Conservation (phyloP, 768 basidiomycete species). For the Suillus bovinus region DNA sequence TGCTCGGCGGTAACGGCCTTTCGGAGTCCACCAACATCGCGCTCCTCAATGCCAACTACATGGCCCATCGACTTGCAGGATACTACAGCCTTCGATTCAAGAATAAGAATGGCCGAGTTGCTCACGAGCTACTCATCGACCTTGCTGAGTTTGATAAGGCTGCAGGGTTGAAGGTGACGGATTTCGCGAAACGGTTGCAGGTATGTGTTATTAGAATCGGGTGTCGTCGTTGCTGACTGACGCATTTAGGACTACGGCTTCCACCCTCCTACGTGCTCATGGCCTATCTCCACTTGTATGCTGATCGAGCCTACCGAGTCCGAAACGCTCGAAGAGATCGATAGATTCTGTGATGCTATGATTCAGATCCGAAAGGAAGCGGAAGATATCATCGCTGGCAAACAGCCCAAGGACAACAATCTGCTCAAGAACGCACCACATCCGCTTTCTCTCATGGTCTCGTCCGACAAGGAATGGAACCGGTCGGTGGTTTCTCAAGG, state of each 20-base stretch:
- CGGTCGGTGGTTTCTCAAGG: constrained; percentile 46
- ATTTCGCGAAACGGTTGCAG: constrained; percentile 96
- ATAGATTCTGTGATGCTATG: constrained; percentile 99
- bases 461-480: constrained; percentile 85
- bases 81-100: constrained; percentile 88
- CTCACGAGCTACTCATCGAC: constrained; percentile 95
- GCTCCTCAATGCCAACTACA: constrained; percentile 95
- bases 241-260: constrained; percentile 79
- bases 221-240: not conserved
- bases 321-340: constrained; percentile 90
- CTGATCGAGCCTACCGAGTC: constrained; percentile 98
- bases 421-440: constrained; percentile 94
- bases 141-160: constrained; percentile 91
- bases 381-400: constrained; percentile 82
- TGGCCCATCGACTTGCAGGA: constrained; percentile 82
- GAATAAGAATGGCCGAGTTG: constrained; percentile 89
- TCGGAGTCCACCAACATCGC: constrained; percentile 84
- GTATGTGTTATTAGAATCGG: constrained; percentile 36
- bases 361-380: constrained; percentile 93
- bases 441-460: constrained; percentile 68
- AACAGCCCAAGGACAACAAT: constrained; percentile 90
- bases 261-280: constrained; percentile 97
- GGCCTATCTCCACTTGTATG: constrained; percentile 98
- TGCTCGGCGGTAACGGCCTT: constrained; percentile 95
- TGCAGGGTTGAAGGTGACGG: constrained; percentile 89